Base-by-base conservation (phyloP, 2,329 filamentous ascomycete genomes). In the Aaosphaeria arxii region DNA sequence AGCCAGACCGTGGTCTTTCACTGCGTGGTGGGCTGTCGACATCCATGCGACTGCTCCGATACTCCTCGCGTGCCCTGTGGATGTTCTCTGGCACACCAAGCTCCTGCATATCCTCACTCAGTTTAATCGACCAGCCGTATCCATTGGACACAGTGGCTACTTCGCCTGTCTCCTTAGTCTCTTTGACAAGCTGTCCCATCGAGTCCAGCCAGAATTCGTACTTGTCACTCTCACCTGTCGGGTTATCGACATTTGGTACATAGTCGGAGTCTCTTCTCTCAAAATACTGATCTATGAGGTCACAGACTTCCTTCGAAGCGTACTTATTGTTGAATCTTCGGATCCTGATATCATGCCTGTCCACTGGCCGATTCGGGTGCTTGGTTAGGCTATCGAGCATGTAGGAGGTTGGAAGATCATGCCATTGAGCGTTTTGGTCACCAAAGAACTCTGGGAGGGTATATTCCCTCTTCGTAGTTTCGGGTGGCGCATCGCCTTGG, bases 331-430 rank as follows among this genome's bases (percentile, higher is more conserved):
- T 2, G 33, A 36, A 36, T 36, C n/a, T n/a, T 9, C 9, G 7
- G 7, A n/a, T 9, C n/a, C 33, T 9, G n/a, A 36, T 36, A 36
- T 36, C 33, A 36, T 36, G n/a, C 33, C 9, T 9, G 33, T n/a
- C n/a, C 33, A 36, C 9, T 36, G 33, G 33, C 9, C 33, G 33
- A 36, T 36, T 36, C n/a, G 33, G 33, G 7, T n/a, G 33, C 33
- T 36, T 36, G n/a, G 87, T 81, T 50, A 95, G 83, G 47, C 88
- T 85, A 4, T 87, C 87, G 42, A 95, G 80, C 76, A 91, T 86
- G 55, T 89, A 92, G 2, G 84, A 87, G 1, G 89, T 89, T 0
- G 90, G 90, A 1, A 95, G 74, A 55, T 95, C 89, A 70, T 91
- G 88, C 81, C 87, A 95, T 0, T 87, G 84, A 4, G 80, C 83